Evolutionary conservation across 306 rosid genomes (phyloP).

Genomic region (Parietaria judaica): DNA sequence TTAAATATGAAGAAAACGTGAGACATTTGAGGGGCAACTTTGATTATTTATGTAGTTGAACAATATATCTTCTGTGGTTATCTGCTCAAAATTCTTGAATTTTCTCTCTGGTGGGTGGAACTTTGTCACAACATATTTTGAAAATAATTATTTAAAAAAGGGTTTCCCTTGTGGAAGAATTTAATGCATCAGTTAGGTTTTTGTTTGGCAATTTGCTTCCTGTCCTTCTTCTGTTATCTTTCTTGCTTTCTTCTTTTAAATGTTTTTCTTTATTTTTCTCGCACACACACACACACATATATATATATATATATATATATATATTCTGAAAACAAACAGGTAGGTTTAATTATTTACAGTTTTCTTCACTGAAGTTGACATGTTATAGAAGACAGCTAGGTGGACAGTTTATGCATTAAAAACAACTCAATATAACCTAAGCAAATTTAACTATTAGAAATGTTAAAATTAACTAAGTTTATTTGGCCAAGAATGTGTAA

Average conservation of each 20-base stretch:
- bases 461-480: background rate
- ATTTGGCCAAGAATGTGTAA: no score
- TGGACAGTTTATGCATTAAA: no score
- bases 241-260: conserved; percentile 11
- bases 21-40: conserved; percentile 3
- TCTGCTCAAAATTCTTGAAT: conserved; percentile 13
- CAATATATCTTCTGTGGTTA: background rate
- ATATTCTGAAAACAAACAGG: background rate
- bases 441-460: background rate
- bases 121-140: background rate
- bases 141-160: background rate
- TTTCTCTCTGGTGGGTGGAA: conserved; percentile 1
- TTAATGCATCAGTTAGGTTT: conserved; percentile 8
- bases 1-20: background rate
- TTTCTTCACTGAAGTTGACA: conserved; percentile 5
- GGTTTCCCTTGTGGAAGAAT: conserved; percentile 12
- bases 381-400: background rate
- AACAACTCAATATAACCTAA: no score
- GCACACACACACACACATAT: no score
- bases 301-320: no score
- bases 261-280: background rate
- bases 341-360: background rate
- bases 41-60: background rate
- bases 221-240: background rate
- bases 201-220: conserved; percentile 14